Evolutionary conservation across 73 alveolate species (phyloP).

Genomic region (Effrenium voratum): DNA sequence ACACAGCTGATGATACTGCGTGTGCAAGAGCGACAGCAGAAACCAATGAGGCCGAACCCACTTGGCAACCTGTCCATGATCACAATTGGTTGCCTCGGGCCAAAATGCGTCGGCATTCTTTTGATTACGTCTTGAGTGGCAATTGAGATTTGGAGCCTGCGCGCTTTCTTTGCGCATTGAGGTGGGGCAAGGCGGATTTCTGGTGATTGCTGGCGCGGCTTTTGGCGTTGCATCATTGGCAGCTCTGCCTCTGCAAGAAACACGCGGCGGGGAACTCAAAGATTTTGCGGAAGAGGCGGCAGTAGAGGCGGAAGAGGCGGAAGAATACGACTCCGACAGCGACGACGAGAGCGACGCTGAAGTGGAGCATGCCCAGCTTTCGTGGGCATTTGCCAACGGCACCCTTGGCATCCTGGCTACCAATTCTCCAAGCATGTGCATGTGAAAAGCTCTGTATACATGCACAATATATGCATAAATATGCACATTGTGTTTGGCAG

Average conservation of each 20-base stretch:
- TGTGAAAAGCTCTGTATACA: too few relatives aligned
- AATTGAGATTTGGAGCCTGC: too few relatives aligned
- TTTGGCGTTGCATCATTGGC: slow-evolving; percentile 8
- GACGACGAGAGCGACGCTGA: not conserved
- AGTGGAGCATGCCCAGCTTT: not conserved
- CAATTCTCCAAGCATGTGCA: not conserved
- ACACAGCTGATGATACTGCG: too few relatives aligned
- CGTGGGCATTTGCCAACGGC: slow-evolving; percentile 51
- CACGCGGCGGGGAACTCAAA: slow-evolving; percentile 22
- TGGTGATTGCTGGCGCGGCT: slow-evolving; percentile 51
- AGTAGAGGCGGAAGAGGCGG: slow-evolving; percentile 8
- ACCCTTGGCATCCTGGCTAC: slow-evolving; percentile 26
- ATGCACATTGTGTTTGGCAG: too few relatives aligned
- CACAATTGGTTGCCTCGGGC: too few relatives aligned
- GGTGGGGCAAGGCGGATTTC: slow-evolving; percentile 77
- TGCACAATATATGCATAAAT: too few relatives aligned
- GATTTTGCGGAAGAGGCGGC: slow-evolving; percentile 3
- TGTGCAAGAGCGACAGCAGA: too few relatives aligned
- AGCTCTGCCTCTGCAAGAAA: slow-evolving; percentile 41
- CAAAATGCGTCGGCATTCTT: too few relatives aligned
- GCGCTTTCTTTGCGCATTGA: too few relatives aligned
- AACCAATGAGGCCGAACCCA: too few relatives aligned
- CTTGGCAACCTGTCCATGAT: too few relatives aligned
- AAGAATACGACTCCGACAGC: not conserved
- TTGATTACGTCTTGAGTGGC: too few relatives aligned